phyloP scores from a whole-genome alignment of 805 yeast genomes.

The Candida manassasensis region DNA sequence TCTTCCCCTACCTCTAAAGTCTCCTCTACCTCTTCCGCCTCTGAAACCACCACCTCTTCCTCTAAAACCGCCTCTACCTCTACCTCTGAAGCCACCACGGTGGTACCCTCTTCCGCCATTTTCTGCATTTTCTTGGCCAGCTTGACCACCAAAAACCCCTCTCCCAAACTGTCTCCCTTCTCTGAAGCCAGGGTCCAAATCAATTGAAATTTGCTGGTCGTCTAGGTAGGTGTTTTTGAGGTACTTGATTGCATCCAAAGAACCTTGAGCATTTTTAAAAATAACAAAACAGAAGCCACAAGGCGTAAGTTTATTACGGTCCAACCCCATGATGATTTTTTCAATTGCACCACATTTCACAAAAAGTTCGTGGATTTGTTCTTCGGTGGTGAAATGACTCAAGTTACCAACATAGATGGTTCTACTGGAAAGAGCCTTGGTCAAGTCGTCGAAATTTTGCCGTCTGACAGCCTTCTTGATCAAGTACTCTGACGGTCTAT shows the following conservation, averaged over 20 bases:
- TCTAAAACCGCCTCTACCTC: slow-evolving; percentile 22
- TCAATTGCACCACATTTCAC: slow-evolving; percentile 75
- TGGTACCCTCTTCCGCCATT: slow-evolving; percentile 10
- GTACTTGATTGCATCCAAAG: slow-evolving; percentile 78
- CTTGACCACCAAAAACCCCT: slow-evolving; percentile 91
- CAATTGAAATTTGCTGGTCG: slow-evolving; percentile 76
- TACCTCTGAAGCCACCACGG: slow-evolving; percentile 22
- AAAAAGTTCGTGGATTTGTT: slow-evolving; percentile 85
- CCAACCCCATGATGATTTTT: slow-evolving; percentile 90
- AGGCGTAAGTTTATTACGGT: slow-evolving; percentile 84
- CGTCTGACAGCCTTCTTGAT: slow-evolving; percentile 59
- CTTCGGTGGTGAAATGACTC: slow-evolving; percentile 89
- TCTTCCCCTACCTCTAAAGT: slow-evolving; percentile 31
- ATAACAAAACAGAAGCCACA: slow-evolving; percentile 96
- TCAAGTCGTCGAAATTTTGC: slow-evolving; percentile 53
- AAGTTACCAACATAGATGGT: slow-evolving; percentile 91
- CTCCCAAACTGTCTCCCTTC: slow-evolving; percentile 97
- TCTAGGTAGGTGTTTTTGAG: slow-evolving; percentile 79
- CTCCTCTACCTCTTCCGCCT: slow-evolving; percentile 41
- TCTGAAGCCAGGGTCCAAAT: slow-evolving; percentile 91
- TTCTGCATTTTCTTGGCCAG: slow-evolving; percentile 55
- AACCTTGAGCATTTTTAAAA: slow-evolving; percentile 61
- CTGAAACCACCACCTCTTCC: slow-evolving; percentile 32
- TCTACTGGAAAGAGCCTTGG: slow-evolving; percentile 57
- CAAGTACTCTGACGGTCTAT: slow-evolving; percentile 66